Percentiles rank a stretch among this genome's conserved stretches.
Evolutionary conservation across 495 filamentous ascomycete species (phyloP).

Genomic region (Aspergillus diversus): DNA sequence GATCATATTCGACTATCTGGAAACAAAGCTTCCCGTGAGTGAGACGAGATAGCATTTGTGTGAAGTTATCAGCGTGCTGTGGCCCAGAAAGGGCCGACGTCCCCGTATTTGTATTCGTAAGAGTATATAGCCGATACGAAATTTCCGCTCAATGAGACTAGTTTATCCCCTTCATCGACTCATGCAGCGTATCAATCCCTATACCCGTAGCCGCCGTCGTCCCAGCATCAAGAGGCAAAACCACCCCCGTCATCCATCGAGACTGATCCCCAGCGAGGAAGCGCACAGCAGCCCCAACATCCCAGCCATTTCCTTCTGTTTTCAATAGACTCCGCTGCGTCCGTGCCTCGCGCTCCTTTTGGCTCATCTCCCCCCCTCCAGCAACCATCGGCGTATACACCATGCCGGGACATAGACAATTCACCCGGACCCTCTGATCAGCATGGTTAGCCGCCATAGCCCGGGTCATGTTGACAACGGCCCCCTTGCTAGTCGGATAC

Average conservation of each 20-base stretch:
- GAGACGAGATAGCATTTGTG: no score
- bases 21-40: no score
- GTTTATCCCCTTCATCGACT: no score
- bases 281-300: constrained; percentile 39
- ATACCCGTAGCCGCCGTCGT: constrained; percentile 41
- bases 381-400: constrained; percentile 65
- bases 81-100: no score
- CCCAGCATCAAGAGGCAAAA: constrained; percentile 55
- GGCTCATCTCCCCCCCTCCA: constrained; percentile 48
- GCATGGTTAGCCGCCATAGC: constrained; percentile 64
- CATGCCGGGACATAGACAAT: constrained; percentile 65
- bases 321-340: constrained; percentile 51
- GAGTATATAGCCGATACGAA: no score
- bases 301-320: constrained; percentile 60
- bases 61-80: no score
- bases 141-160: no score
- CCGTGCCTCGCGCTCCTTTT: constrained; percentile 49
- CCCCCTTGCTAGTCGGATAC: constrained; percentile 65
- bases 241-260: constrained; percentile 53
- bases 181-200: neutral
- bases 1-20: no score
- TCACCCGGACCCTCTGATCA: constrained; percentile 55
- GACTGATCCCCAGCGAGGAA: constrained; percentile 53
- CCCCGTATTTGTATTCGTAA: no score
- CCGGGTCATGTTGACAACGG: constrained; percentile 60